A percentile compares a stretch with the other conserved stretches of the same genome.
These are phyloP conservation scores for Metschnikowia koreensis DNA, from an alignment of 805 yeast genomes.

Conservation along the genomic window DNA sequence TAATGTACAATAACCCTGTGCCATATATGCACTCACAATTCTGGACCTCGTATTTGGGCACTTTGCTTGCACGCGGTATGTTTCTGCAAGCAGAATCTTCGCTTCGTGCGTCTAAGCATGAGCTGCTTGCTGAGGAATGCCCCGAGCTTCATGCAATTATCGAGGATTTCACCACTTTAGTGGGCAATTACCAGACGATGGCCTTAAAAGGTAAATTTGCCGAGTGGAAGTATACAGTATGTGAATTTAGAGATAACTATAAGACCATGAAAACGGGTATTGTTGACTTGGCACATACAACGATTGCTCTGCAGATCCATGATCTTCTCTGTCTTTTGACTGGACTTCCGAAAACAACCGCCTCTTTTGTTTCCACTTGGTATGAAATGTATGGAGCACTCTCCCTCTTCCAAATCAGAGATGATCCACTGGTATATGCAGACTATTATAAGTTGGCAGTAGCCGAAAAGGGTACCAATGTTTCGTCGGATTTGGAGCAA, in stretches of 20 bases:
- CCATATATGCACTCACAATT: slow-evolving; percentile 53
- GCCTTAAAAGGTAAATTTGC: slow-evolving; percentile 42
- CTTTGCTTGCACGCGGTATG: slow-evolving; percentile 59
- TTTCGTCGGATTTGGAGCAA: slow-evolving; percentile 18
- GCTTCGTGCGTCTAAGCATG: slow-evolving; percentile 43
- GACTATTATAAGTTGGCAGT: slow-evolving; percentile 35
- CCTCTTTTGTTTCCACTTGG: slow-evolving; percentile 58
- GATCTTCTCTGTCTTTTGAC: slow-evolving; percentile 45
- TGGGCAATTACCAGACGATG: slow-evolving; percentile 42
- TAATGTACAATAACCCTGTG: slow-evolving; percentile 41
- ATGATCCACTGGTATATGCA: slow-evolving; percentile 38
- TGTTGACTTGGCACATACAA: slow-evolving; percentile 23
- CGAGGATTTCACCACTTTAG: slow-evolving; percentile 38
- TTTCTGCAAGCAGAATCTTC: slow-evolving; percentile 54
- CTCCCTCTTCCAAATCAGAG: slow-evolving; percentile 54
- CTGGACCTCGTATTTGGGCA: slow-evolving; percentile 60
- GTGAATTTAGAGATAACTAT: slow-evolving; percentile 48
- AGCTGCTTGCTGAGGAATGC: slow-evolving; percentile 31
- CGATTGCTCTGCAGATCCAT: slow-evolving; percentile 35
- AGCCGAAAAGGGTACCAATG: slow-evolving; percentile 25
- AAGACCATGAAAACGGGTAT: slow-evolving; percentile 24
- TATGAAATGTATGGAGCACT: slow-evolving; percentile 61
- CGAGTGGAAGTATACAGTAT: slow-evolving; percentile 50
- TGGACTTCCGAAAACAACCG: slow-evolving; percentile 50
- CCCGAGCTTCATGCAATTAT: slow-evolving; percentile 37